A percentile compares a stretch with the other conserved stretches of the same genome.
Evolutionary conservation across 495 filamentous ascomycete genomes (phyloP).

Genomic region (Aspergillus haitiensis): DNA sequence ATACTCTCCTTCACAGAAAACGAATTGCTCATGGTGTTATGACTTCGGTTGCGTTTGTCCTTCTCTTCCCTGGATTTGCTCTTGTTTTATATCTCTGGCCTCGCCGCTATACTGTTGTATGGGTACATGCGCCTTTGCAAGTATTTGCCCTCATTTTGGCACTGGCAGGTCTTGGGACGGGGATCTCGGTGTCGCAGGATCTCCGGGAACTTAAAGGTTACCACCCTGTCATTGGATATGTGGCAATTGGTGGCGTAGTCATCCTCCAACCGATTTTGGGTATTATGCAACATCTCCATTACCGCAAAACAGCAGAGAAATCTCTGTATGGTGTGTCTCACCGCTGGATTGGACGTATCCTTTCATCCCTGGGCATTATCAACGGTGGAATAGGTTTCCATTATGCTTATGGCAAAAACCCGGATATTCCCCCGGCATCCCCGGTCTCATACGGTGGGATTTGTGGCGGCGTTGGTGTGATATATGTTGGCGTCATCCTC

Average conservation of each 20-base stretch:
- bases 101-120: constrained; percentile 27
- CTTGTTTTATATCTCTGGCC: constrained; percentile 47
- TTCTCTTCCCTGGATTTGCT: constrained; percentile 48
- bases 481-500: constrained; percentile 22
- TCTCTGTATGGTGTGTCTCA: constrained; percentile 63
- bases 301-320: constrained; percentile 42
- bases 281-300: constrained; percentile 62
- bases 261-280: constrained; percentile 63
- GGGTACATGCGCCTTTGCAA: constrained; percentile 61
- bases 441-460: constrained; percentile 22
- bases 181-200: constrained; percentile 49
- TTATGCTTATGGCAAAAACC: constrained; percentile 22
- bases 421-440: constrained; percentile 22
- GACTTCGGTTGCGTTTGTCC: constrained; percentile 35
- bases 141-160: constrained; percentile 51
- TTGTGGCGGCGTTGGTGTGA: constrained; percentile 13
- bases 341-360: constrained; percentile 81
- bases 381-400: constrained; percentile 69
- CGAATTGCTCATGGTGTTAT: constrained; percentile 40
- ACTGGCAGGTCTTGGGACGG: constrained; percentile 60
- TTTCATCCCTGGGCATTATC: constrained; percentile 60
- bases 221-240: constrained; percentile 54
- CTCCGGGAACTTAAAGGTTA: constrained; percentile 27
- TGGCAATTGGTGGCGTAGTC: constrained; percentile 55
- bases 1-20: constrained; percentile 26